phyloP scores from a whole-genome alignment of 2,329 filamentous ascomycete genomes.

The Talaromyces rugulosus region DNA sequence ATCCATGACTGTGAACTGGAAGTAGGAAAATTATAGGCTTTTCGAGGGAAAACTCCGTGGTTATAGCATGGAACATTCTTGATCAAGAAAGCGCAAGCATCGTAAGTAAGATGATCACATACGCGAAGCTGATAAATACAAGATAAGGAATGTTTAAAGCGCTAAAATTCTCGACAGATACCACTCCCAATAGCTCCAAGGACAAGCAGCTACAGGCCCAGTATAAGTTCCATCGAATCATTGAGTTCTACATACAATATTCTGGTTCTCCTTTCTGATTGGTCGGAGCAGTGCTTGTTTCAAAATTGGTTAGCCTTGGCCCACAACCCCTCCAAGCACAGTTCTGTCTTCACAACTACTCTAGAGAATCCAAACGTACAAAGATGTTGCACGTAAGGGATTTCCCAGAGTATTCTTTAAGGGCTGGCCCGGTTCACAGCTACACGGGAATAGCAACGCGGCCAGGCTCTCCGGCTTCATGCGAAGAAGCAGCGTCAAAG shows the following conservation, averaged over 20 bases:
- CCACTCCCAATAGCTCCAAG: neutral
- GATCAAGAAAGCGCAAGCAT: no score
- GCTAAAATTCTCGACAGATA: no score
- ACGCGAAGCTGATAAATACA: no score
- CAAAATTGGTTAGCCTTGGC: neutral
- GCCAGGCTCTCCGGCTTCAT: neutral
- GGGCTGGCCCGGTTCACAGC: neutral
- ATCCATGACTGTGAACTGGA: neutral
- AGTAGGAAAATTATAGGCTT: no score
- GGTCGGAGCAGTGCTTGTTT: neutral
- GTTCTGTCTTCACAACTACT: neutral
- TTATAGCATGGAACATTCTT: no score
- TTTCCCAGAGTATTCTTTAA: neutral
- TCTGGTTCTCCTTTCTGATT: neutral
- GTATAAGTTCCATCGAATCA: neutral
- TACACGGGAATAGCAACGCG: neutral
- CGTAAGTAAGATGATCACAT: no score
- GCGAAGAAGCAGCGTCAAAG: slow-evolving; percentile 10
- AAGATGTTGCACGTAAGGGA: neutral
- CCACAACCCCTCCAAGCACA: neutral
- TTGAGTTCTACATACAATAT: neutral
- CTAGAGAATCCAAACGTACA: neutral
- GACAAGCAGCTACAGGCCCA: neutral
- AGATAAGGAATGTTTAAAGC: no score
- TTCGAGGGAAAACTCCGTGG: no score